Conservation (phyloP, 768 basidiomycete species). For the Butyriboletus loyo region DNA sequence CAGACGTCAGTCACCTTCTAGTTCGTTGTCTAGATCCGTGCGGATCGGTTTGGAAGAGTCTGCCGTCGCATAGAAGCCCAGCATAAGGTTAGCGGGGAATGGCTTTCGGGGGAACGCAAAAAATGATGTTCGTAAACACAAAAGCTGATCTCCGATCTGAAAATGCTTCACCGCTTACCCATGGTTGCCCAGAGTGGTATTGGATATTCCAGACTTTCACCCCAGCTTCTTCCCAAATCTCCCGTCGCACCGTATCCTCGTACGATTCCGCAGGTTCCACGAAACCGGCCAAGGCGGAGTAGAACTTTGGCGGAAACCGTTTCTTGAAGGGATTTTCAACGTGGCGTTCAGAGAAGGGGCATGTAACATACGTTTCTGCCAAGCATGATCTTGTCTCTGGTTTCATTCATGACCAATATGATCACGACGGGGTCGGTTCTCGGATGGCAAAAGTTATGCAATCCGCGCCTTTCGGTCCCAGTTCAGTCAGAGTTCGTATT, state of each 20-base stretch:
- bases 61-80: slow-evolving; percentile 82
- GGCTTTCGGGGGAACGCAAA: slow-evolving; percentile 49
- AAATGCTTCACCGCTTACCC: slow-evolving; percentile 48
- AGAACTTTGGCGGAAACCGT: slow-evolving; percentile 67
- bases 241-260: slow-evolving; percentile 89
- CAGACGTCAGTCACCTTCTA: slow-evolving; percentile 58
- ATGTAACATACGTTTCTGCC: slow-evolving; percentile 69
- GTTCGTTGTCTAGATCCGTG: slow-evolving; percentile 89
- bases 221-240: slow-evolving; percentile 96
- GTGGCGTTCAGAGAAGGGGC: not conserved
- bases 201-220: slow-evolving; percentile 78
- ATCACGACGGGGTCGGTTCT: slow-evolving; percentile 89
- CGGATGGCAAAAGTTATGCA: slow-evolving; percentile 85
- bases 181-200: slow-evolving; percentile 86
- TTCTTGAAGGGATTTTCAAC: slow-evolving; percentile 37
- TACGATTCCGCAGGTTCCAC: slow-evolving; percentile 93
- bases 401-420: slow-evolving; percentile 79
- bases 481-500: slow-evolving; percentile 11
- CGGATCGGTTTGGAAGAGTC: slow-evolving; percentile 74
- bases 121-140: not conserved
- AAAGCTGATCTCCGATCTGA: not conserved
- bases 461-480: slow-evolving; percentile 64
- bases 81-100: slow-evolving; percentile 87
- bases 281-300: slow-evolving; percentile 91
- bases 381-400: slow-evolving; percentile 79